phyloP scores from a whole-genome alignment of 495 filamentous ascomycete genomes.

The Hyphodiscus hymeniophilus region DNA sequence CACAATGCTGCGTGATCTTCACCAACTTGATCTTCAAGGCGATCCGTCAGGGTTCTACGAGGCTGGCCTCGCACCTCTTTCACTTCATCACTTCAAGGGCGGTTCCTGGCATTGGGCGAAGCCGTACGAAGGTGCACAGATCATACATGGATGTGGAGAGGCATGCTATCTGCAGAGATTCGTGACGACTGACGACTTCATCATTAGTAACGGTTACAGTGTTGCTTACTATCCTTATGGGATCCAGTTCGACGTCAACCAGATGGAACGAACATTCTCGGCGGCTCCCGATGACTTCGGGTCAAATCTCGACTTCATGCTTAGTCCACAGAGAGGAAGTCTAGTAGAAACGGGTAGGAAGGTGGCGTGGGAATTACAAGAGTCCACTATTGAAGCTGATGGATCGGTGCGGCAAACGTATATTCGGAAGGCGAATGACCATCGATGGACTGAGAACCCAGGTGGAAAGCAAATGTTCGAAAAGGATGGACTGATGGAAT shows the following conservation, averaged over 20 bases:
- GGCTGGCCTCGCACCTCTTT: constrained; percentile 16
- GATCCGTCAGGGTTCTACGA: constrained; percentile 23
- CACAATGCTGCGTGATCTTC: constrained; percentile 42
- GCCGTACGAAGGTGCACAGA: constrained; percentile 16
- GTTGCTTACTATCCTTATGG: constrained; percentile 22
- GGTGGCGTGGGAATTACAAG: constrained; percentile 44
- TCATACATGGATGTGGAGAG: constrained; percentile 18
- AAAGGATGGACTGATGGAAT: constrained; percentile 41
- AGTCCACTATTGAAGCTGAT: constrained; percentile 32
- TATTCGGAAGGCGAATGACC: constrained; percentile 37
- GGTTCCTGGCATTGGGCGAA: constrained; percentile 16
- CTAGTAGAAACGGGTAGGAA: constrained; percentile 41
- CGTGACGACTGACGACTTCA: constrained; percentile 19
- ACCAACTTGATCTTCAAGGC: constrained; percentile 22
- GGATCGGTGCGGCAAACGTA: constrained; percentile 39
- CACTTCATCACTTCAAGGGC: constrained; percentile 24
- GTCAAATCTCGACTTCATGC: constrained; percentile 42
- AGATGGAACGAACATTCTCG: constrained; percentile 20
- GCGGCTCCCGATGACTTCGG: constrained; percentile 27
- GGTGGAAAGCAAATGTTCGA: constrained; percentile 33
- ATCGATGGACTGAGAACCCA: constrained; percentile 36
- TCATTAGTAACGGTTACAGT: constrained; percentile 22
- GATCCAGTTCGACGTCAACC: constrained; percentile 20
- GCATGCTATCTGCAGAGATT: constrained; percentile 23
- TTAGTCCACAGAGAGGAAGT: constrained; percentile 38